These are phyloP conservation scores for Hamamelis virginiana DNA, from an alignment of 164 flowering plant species.

Conservation along the genomic window DNA sequence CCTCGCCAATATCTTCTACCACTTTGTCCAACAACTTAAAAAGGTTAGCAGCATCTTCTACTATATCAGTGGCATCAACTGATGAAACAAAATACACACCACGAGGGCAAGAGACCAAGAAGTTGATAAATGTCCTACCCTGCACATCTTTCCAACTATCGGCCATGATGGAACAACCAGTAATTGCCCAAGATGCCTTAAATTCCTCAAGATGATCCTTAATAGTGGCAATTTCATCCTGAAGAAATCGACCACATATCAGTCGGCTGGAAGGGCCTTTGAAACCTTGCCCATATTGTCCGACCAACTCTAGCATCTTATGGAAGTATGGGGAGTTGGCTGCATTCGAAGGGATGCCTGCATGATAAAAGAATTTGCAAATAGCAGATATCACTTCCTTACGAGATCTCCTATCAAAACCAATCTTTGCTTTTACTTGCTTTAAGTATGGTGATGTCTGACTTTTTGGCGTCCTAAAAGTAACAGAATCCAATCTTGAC, in stretches of 20 bases:
- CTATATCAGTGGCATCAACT: slow-evolving; percentile 58
- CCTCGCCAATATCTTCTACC: slow-evolving; percentile 77
- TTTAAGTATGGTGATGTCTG: slow-evolving; percentile 12
- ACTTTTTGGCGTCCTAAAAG: slow-evolving; percentile 9
- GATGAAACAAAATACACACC: slow-evolving; percentile 66
- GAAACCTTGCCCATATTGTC: slow-evolving; percentile 64
- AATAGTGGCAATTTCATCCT: slow-evolving; percentile 56
- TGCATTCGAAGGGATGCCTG: slow-evolving; percentile 45
- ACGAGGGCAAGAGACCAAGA: slow-evolving; percentile 67
- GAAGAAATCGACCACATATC: slow-evolving; percentile 57
- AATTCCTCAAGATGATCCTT: slow-evolving; percentile 47
- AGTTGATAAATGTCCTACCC: slow-evolving; percentile 57
- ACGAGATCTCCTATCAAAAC: slow-evolving; percentile 13
- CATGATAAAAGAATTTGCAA: slow-evolving; percentile 30
- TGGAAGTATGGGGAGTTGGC: slow-evolving; percentile 66
- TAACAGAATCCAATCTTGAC: slow-evolving; percentile 26
- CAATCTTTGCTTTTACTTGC: slow-evolving; percentile 11
- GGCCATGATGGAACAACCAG: slow-evolving; percentile 75
- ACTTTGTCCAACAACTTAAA: slow-evolving; percentile 68
- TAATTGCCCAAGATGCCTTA: slow-evolving; percentile 56
- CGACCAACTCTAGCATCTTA: slow-evolving; percentile 76
- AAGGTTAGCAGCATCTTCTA: slow-evolving; percentile 52
- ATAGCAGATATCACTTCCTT: slow-evolving; percentile 30
- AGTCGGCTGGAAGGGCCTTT: slow-evolving; percentile 46
- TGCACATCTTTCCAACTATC: slow-evolving; percentile 74